These are phyloP conservation scores for Podila minutissima DNA, from an alignment of 192 early-diverging fungal species.

Conservation along the genomic window DNA sequence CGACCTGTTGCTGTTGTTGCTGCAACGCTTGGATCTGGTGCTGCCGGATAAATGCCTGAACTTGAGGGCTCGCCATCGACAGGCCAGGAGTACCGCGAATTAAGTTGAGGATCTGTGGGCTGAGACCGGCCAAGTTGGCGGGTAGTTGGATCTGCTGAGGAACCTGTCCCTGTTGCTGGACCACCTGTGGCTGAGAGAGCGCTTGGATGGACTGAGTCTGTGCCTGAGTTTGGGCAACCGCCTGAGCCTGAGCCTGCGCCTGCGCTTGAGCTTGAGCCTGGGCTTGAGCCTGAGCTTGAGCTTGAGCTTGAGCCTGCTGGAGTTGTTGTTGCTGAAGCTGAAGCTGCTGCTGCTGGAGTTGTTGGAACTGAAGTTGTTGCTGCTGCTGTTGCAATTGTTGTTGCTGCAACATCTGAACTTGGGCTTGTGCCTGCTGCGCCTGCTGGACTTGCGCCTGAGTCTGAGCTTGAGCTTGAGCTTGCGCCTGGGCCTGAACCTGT, in stretches of 20 bases:
- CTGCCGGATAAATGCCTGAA: conserved; percentile 22
- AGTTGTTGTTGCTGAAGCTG: conserved; percentile 26
- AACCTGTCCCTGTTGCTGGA: conserved; percentile 20
- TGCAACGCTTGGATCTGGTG: conserved; percentile 15
- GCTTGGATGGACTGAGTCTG: conserved; percentile 16
- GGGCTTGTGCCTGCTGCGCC: conserved; percentile 21
- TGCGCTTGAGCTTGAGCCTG: conserved; percentile 25
- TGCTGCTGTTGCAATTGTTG: conserved; percentile 41
- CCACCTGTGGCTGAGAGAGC: neutral
- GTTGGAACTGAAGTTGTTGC: conserved; percentile 39
- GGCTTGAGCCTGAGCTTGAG: conserved; percentile 20
- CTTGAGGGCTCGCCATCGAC: conserved; percentile 25
- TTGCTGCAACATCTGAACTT: conserved; percentile 32
- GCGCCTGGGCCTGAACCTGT: conserved; percentile 24
- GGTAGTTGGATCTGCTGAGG: conserved; percentile 22
- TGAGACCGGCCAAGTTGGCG: conserved; percentile 5
- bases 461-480: conserved; percentile 20
- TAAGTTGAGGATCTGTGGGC: conserved; percentile 23
- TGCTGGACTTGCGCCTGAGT: conserved; percentile 21
- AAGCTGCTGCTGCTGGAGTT: conserved; percentile 35
- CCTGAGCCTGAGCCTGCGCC: conserved; percentile 30
- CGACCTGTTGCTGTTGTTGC: conserved; percentile 25
- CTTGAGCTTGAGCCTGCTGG: conserved; percentile 13
- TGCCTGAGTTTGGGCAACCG: conserved; percentile 24
- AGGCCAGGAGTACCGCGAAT: conserved; percentile 21